These are phyloP conservation scores for Gremmenia infestans DNA, from an alignment of 2,329 filamentous ascomycete genomes.

Conservation along the genomic window DNA sequence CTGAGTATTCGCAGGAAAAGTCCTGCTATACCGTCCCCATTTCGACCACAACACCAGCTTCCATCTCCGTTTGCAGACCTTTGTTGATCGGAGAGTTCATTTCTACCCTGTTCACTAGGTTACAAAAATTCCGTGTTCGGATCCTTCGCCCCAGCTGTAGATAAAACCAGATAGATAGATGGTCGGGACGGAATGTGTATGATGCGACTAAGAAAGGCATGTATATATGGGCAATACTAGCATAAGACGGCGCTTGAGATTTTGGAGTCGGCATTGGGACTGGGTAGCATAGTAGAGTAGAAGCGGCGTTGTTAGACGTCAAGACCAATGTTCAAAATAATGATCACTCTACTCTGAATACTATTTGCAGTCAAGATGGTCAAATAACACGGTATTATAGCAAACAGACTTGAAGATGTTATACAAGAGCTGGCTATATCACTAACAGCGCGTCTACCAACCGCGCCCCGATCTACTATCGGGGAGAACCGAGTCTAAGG, in stretches of 20 bases:
- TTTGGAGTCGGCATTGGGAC: not conserved
- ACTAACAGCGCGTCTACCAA: too few species aligned
- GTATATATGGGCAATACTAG: not conserved
- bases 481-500: too few species aligned
- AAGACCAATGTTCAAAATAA: not conserved
- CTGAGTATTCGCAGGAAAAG: not conserved
- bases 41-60: not conserved
- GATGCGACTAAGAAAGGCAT: not conserved
- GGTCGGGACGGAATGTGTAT: not conserved
- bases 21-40: not conserved
- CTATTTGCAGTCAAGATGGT: too few species aligned
- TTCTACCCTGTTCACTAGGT: not conserved
- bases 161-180: not conserved
- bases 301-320: not conserved
- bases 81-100: not conserved
- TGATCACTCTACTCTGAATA: not conserved
- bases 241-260: conserved; percentile 1
- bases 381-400: too few species aligned
- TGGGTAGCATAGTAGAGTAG: not conserved
- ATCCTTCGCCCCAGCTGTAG: not conserved
- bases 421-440: too few species aligned
- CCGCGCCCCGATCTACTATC: too few species aligned
- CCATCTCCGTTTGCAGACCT: not conserved
- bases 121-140: not conserved
- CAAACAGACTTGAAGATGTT: too few species aligned